Evolutionary conservation across 345 rosid species (phyloP).

Genomic region (Eucalyptus rudis): DNA sequence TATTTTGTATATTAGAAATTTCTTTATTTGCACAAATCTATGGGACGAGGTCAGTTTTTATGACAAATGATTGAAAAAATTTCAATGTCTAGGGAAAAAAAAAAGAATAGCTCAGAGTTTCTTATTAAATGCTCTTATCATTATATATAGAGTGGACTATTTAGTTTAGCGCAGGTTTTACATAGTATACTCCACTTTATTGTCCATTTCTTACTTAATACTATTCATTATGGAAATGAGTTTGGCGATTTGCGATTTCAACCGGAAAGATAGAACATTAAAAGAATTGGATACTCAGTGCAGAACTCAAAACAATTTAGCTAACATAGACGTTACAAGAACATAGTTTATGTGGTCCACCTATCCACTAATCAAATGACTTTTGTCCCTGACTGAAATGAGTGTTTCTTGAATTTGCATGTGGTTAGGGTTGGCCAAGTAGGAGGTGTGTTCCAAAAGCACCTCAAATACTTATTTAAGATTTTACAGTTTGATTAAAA

Average conservation of each 20-base stretch:
- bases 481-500: no score
- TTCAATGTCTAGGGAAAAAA: neutral
- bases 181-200: neutral
- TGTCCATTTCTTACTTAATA: neutral
- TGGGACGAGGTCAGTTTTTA: neutral
- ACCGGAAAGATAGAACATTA: neutral
- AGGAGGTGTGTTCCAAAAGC: no score
- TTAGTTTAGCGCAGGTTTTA: no score
- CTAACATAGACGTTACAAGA: no score
- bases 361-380: no score
- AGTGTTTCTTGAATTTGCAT: no score
- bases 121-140: neutral
- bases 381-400: no score
- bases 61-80: neutral
- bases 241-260: no score
- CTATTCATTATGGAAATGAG: neutral
- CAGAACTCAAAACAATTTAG: neutral
- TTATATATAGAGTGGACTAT: neutral
- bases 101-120: neutral
- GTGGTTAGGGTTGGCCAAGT: no score
- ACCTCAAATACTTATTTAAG: no score
- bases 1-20: neutral
- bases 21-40: neutral
- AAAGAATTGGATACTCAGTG: no score
- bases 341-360: no score